Evolutionary conservation across 1,284 basidiomycete genomes (phyloP), one percentile per base, ranked within the genome.

Genomic region (Porogramme epimiltina): DNA sequence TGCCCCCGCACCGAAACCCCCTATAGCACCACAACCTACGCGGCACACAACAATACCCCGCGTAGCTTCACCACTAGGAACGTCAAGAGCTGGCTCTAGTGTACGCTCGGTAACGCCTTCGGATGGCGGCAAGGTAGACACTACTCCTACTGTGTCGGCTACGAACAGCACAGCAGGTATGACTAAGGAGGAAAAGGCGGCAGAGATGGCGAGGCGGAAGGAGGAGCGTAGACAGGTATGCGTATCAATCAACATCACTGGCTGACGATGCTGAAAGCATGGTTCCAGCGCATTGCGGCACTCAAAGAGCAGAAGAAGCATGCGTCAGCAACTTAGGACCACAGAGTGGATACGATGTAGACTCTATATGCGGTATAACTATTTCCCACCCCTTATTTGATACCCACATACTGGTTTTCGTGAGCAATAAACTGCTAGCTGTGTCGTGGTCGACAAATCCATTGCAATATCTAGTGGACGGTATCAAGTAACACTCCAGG

Each of bases 151-250:
- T 4, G n/a, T n/a, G n/a, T 33, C 52, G 26, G 46, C 57, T 40
- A 25, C 55, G 3, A 49, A 63, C 15, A 67, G 64, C 37, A 68
- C 70, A 19, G 67, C 65, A 2, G 67, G 73, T 4, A 76, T 93
- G 78, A 80, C 82, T 33, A 95, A 93, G 66, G 93, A 95, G 69
- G 93, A 94, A 58, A 94, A 89, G 70, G 90, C 90, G 0, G 84
- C 82, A 23, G 93, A 96, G 73, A 91, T 95, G 85, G 89, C 89
- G 13, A 77, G 90, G 55, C 75, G 93, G 55, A 88, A 93, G 63
- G 93, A 95, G 68, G 93, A 95, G 68, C 75, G 93, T 43, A 93
- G 89, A 69, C 80, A 88, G 77, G 89, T 89, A n/a, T n/a, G 46
- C 28, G 80, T 49, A 11, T 13, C 6, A 10, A 2, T 20, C n/a